Conservation (phyloP, 495 filamentous ascomycete genomes). For the Penicillium paxilli region DNA sequence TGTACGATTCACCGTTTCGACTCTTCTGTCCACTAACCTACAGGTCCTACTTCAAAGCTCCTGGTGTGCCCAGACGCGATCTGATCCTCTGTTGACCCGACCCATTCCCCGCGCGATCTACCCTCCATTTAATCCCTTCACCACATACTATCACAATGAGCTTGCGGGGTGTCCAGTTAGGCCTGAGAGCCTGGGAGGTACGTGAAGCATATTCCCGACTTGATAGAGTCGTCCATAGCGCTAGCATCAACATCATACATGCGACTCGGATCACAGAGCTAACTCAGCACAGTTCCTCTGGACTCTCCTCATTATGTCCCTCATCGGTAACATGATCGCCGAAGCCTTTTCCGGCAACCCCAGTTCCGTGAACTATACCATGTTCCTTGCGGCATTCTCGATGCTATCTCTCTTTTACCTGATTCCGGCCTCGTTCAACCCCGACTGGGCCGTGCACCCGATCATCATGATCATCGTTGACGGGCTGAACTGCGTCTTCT, state of each 20-base stretch:
- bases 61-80: not conserved
- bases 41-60: too few relatives aligned
- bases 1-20: not conserved
- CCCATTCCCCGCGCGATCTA: constrained; percentile 1
- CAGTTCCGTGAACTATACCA: constrained; percentile 58
- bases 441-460: constrained; percentile 50
- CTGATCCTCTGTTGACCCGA: not conserved
- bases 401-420: constrained; percentile 66
- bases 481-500: constrained; percentile 62
- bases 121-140: not conserved
- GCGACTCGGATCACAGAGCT: not conserved
- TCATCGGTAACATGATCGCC: constrained; percentile 69
- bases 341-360: constrained; percentile 56
- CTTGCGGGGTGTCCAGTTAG: constrained; percentile 31
- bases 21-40: not conserved
- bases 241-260: too few relatives aligned
- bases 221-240: too few relatives aligned
- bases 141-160: constrained; percentile 26
- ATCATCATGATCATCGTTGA: constrained; percentile 58
- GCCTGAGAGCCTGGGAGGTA: constrained; percentile 44
- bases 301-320: constrained; percentile 64
- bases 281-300: constrained; percentile 55
- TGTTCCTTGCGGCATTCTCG: constrained; percentile 65
- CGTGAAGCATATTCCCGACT: not conserved
- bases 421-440: constrained; percentile 52